Evolutionary conservation across 2,329 filamentous ascomycete species (phyloP).

Genomic region (Fusarium temperatum): DNA sequence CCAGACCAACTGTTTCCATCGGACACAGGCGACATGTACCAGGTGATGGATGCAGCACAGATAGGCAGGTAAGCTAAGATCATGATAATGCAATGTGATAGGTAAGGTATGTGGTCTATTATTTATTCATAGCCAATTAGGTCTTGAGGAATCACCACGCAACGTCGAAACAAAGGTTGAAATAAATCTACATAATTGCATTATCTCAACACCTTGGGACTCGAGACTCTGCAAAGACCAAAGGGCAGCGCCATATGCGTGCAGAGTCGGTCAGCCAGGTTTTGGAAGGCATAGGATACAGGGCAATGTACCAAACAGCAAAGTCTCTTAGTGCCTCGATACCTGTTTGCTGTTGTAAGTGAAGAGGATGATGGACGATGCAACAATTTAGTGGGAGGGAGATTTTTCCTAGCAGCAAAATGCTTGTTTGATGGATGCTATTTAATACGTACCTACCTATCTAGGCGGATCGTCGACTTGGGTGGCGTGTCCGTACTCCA

Average conservation of each 20-base stretch:
- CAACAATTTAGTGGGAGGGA: background rate
- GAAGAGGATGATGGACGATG: background rate
- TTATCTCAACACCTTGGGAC: background rate
- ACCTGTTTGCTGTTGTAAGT: background rate
- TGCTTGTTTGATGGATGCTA: background rate
- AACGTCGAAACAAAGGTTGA: background rate
- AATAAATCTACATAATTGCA: slow-evolving; percentile 12
- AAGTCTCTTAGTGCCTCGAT: background rate
- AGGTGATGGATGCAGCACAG: background rate
- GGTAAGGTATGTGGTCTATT: background rate
- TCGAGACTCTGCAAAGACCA: background rate
- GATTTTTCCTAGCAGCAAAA: background rate
- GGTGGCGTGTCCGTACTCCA: background rate
- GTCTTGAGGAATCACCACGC: background rate
- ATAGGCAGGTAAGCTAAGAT: background rate
- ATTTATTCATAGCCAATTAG: slow-evolving; percentile 2
- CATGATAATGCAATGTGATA: background rate
- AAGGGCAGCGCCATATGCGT: background rate
- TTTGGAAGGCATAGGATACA: too few species aligned
- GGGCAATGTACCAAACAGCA: background rate
- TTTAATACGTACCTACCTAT: background rate
- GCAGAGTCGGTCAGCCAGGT: background rate
- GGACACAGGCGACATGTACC: background rate
- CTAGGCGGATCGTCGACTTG: background rate
- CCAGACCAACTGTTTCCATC: background rate